phyloP scores from a whole-genome alignment of 495 filamentous ascomycete genomes.

The Daldinia bambusicola region DNA sequence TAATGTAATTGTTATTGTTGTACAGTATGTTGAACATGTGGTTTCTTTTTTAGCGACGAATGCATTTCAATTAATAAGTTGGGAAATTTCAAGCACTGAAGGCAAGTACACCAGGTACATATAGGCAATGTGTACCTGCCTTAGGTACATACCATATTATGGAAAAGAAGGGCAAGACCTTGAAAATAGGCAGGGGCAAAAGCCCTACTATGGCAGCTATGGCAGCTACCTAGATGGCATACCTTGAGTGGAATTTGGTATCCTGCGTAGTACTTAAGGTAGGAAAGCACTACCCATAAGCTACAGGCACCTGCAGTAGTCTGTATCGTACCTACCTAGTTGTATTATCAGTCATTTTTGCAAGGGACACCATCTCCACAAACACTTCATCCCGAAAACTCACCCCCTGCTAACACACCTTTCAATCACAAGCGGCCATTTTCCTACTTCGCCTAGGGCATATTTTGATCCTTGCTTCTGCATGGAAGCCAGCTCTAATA shows the following conservation, averaged over 20 bases:
- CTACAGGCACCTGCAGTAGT: conserved; percentile 42
- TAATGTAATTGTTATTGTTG: no score
- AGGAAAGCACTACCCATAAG: conserved; percentile 19
- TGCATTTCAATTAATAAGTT: neutral
- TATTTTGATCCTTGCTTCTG: conserved; percentile 30
- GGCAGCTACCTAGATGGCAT: neutral
- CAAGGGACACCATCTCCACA: conserved; percentile 26
- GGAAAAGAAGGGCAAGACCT: neutral
- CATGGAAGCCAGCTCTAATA: conserved; percentile 29
- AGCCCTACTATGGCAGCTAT: no score
- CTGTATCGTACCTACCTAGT: conserved; percentile 2
- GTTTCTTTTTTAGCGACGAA: no score
- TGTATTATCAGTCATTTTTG: conserved; percentile 27
- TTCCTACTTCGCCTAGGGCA: conserved; percentile 26
- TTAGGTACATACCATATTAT: no score
- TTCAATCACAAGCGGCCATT: conserved; percentile 14
- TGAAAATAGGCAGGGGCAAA: conserved; percentile 16
- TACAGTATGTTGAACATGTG: neutral
- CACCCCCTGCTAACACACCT: conserved; percentile 27
- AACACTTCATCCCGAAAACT: conserved; percentile 32
- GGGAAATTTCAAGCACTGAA: neutral
- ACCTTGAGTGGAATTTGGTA: conserved; percentile 4
- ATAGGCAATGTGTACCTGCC: neutral
- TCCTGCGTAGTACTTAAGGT: neutral
- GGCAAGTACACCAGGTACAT: neutral